These are phyloP conservation scores for Pontederia crassipes DNA, from an alignment of 176 grass and related monocot genomes.

Conservation along the genomic window DNA sequence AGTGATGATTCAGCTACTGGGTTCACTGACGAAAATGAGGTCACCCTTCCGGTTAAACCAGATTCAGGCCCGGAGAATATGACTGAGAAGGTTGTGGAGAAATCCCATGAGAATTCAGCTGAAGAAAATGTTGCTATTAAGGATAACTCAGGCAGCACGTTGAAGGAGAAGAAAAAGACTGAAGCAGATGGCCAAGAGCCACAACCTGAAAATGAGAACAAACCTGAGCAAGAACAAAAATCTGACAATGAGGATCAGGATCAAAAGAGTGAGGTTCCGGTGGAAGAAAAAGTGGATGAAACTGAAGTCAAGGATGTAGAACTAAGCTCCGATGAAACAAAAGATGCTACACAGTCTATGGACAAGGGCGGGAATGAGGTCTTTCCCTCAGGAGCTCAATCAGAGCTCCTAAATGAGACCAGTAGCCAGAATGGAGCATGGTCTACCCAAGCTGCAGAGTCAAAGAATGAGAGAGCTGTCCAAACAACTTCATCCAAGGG, in stretches of 20 bases:
- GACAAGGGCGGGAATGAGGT: slow-evolving; percentile 20
- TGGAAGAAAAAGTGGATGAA: slow-evolving; percentile 55
- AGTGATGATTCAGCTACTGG: slow-evolving; percentile 23
- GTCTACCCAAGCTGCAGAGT: slow-evolving; percentile 72
- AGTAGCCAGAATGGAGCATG: slow-evolving; percentile 66
- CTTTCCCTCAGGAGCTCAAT: slow-evolving; percentile 63
- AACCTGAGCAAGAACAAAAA: slow-evolving; percentile 39
- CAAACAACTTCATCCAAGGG: slow-evolving; percentile 33
- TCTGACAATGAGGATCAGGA: slow-evolving; percentile 13
- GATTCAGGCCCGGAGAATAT: slow-evolving; percentile 32
- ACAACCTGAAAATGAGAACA: slow-evolving; percentile 30
- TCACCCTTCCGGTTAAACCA: slow-evolving; percentile 22
- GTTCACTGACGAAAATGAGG: slow-evolving; percentile 34
- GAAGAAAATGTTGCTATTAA: slow-evolving; percentile 34
- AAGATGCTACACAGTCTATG: slow-evolving; percentile 15
- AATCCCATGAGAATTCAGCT: slow-evolving; percentile 23
- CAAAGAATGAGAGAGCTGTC: slow-evolving; percentile 67
- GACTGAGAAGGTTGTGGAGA: slow-evolving; percentile 29
- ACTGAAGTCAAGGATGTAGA: slow-evolving; percentile 19
- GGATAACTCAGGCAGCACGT: slow-evolving; percentile 20
- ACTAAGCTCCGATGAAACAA: slow-evolving; percentile 8
- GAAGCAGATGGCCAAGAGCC: slow-evolving; percentile 10
- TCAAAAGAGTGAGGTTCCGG: slow-evolving; percentile 25
- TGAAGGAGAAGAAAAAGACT: neutral
- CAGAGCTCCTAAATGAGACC: slow-evolving; percentile 82